Conservation (phyloP, 2,329 filamentous ascomycete species). For the Trichoderma gracile region DNA sequence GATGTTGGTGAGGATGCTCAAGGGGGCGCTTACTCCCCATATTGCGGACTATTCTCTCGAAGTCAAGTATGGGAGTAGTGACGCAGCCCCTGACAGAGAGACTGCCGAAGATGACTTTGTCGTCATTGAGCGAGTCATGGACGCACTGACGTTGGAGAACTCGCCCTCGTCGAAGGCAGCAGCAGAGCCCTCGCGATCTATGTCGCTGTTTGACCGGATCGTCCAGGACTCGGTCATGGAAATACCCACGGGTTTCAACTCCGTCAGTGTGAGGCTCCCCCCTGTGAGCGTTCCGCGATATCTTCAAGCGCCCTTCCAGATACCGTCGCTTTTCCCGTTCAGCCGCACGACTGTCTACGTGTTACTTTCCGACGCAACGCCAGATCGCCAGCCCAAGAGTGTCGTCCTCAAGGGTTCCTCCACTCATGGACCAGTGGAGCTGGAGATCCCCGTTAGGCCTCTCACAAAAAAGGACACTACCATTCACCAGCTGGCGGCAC, state of each 20-base stretch:
- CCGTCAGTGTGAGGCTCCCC: slow-evolving; percentile 49
- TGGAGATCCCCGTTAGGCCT: slow-evolving; percentile 63
- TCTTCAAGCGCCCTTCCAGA: slow-evolving; percentile 63
- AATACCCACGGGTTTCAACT: slow-evolving; percentile 30
- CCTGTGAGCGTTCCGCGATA: slow-evolving; percentile 53
- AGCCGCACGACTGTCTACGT: slow-evolving; percentile 66
- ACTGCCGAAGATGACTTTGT: slow-evolving; percentile 57
- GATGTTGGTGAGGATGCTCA: slow-evolving; percentile 73
- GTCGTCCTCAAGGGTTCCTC: slow-evolving; percentile 61
- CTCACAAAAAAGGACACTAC: slow-evolving; percentile 51
- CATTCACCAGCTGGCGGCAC: slow-evolving; percentile 70
- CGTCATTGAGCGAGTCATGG: slow-evolving; percentile 59
- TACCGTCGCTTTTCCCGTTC: slow-evolving; percentile 68
- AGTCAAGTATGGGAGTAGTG: slow-evolving; percentile 52
- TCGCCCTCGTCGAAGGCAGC: slow-evolving; percentile 4
- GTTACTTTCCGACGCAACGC: slow-evolving; percentile 56
- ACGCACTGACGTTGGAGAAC: slow-evolving; percentile 45
- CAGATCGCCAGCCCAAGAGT: slow-evolving; percentile 47
- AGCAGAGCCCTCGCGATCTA: slow-evolving; percentile 41
- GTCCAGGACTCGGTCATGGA: slow-evolving; percentile 46
- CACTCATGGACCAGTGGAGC: slow-evolving; percentile 57
- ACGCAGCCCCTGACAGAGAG: neutral
- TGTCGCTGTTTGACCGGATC: slow-evolving; percentile 61
- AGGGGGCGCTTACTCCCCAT: slow-evolving; percentile 67
- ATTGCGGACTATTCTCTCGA: slow-evolving; percentile 64